A percentile compares a stretch with the other conserved stretches of the same genome.
Conservation (phyloP, 768 basidiomycete species). For the Leccinum obscurum region DNA sequence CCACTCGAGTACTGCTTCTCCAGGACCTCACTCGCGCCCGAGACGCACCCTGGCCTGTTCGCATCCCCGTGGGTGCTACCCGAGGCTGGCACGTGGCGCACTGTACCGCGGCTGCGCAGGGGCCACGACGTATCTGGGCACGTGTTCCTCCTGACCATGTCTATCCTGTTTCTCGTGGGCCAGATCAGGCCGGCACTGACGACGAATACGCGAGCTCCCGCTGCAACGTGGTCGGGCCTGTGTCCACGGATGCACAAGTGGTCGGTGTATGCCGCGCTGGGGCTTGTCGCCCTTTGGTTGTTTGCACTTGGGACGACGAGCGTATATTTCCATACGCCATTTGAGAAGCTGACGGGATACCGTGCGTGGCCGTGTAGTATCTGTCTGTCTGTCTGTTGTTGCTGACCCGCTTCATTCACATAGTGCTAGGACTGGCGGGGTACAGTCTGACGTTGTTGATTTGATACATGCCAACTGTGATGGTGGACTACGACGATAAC, state of each 20-base stretch:
- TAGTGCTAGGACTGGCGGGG: constrained; percentile 41
- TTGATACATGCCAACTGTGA: constrained; percentile 1
- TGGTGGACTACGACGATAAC: neutral
- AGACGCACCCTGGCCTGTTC: no score
- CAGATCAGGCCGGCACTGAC: no score
- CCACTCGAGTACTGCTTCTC: no score
- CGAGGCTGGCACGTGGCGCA: no score
- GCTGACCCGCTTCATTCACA: neutral
- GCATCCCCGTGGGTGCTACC: no score
- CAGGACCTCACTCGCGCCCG: no score
- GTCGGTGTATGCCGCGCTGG: constrained; percentile 47
- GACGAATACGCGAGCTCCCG: no score
- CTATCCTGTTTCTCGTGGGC: no score
- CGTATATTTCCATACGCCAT: constrained; percentile 40
- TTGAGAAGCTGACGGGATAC: constrained; percentile 85
- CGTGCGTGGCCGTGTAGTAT: constrained; percentile 43
- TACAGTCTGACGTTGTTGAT: constrained; percentile 32
- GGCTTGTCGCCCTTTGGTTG: constrained; percentile 63
- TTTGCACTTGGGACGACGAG: constrained; percentile 73
- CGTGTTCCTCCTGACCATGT: no score
- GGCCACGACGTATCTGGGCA: no score
- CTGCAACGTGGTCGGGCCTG: constrained; percentile 13
- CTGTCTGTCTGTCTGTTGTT: constrained; percentile 13
- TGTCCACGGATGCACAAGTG: constrained; percentile 47
- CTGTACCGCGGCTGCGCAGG: no score